Evolutionary conservation across 2,329 filamentous ascomycete genomes (phyloP), one percentile per base, ranked within the genome.

Genomic region (Harringtonia aguacate): DNA sequence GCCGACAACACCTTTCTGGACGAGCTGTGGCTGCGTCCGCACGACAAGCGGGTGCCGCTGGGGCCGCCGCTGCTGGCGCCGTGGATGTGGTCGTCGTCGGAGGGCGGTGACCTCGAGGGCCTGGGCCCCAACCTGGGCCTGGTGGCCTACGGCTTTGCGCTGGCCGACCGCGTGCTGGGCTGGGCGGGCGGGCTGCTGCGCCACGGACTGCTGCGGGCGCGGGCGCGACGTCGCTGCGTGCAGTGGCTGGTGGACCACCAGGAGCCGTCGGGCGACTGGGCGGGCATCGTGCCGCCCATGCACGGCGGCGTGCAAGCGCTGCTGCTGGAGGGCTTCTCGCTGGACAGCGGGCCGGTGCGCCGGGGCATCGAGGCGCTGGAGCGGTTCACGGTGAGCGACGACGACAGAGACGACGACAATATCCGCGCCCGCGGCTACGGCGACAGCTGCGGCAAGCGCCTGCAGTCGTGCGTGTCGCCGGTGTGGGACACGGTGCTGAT

Each of bases 401-500:
- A 61, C 28, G 36, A 51, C 4, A 5, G 43, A 5, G n/a, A n/a
- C n/a, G n/a, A n/a, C n/a, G n/a, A n/a, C n/a, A n/a, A n/a, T n/a
- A n/a, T n/a, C n/a, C n/a, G n/a, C n/a, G n/a, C n/a, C n/a, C n/a
- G n/a, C n/a, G n/a, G n/a, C n/a, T n/a, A n/a, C n/a, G n/a, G n/a
- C n/a, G n/a, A n/a, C n/a, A n/a, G n/a, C n/a, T n/a, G n/a, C n/a
- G 60, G 61, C 2, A 57, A 55, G 36, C 38, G 58, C 15, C 39
- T 62, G 21, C 58, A 61, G 41, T 27, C 54, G 4, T 51, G 46
- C 27, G 46, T 58, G 2, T 58, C 56, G 1, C 57, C 60, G 1
- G 52, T 61, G 1, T 61, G 61, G 59, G 61, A 65, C 44, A 64
- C 60, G 1, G 48, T 48, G 3, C 45, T 64, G 10, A 63, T 61